phyloP scores from a whole-genome alignment of 2,329 filamentous ascomycete genomes.

The Incumbomyces lentus region DNA sequence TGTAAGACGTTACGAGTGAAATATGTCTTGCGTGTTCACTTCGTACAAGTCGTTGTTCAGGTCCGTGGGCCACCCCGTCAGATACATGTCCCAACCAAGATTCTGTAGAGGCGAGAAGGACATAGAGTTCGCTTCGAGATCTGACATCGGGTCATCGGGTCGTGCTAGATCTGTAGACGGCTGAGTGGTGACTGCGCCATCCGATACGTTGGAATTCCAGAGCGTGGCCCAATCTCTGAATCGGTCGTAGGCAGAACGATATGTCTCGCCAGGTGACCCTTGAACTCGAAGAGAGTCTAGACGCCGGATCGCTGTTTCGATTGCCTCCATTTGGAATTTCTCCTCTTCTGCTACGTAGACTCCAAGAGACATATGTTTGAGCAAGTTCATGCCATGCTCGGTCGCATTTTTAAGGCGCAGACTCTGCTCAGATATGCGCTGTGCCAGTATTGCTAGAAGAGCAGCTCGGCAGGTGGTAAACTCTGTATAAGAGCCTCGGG shows the following conservation, averaged over 20 bases:
- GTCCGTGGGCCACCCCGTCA: background rate
- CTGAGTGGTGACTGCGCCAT: too few species aligned
- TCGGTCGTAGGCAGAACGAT: background rate
- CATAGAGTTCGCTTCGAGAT: background rate
- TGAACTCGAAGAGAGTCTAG: background rate
- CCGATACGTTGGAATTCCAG: background rate
- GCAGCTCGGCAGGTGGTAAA: slow-evolving; percentile 29
- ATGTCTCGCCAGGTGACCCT: background rate
- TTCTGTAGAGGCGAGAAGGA: background rate
- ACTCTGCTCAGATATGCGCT: slow-evolving; percentile 18
- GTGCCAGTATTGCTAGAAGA: slow-evolving; percentile 27
- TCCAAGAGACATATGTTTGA: slow-evolving; percentile 5
- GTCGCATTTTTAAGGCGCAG: background rate
- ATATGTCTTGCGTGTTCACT: background rate
- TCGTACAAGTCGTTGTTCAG: background rate
- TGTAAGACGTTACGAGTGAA: background rate
- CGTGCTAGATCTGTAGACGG: background rate
- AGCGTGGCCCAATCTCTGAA: slow-evolving; percentile 1
- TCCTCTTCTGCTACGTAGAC: slow-evolving; percentile 1
- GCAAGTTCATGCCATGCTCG: slow-evolving; percentile 3
- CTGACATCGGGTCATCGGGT: background rate
- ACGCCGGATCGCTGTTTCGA: background rate
- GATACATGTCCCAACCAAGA: background rate
- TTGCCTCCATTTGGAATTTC: background rate
- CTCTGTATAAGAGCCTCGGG: slow-evolving; percentile 27